These are phyloP conservation scores for Penicillium cataractarum DNA, from an alignment of 495 filamentous ascomycete species.

Conservation along the genomic window DNA sequence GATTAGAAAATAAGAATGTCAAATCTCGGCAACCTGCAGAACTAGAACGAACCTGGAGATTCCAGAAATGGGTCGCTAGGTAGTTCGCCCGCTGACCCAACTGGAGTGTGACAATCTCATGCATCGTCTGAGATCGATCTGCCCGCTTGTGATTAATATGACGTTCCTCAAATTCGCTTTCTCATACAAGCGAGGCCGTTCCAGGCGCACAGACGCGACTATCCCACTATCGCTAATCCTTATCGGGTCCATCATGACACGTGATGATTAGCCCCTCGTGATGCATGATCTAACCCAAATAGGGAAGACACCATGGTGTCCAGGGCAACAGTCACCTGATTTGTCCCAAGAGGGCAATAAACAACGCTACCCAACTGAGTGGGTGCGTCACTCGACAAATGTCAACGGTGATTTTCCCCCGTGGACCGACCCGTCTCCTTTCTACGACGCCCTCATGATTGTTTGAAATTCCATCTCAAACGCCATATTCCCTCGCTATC, in stretches of 20 bases:
- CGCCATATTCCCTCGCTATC: slow-evolving; percentile 17
- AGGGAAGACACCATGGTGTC: slow-evolving; percentile 28
- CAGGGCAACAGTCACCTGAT: slow-evolving; percentile 47
- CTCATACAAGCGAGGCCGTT: neutral
- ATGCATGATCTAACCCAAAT: neutral
- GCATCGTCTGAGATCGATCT: slow-evolving; percentile 60
- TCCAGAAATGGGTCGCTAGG: slow-evolving; percentile 98
- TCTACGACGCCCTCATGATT: slow-evolving; percentile 31
- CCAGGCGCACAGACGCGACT: neutral
- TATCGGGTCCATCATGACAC: slow-evolving; percentile 13
- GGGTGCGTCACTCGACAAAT: slow-evolving; percentile 40
- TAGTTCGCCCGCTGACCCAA: slow-evolving; percentile 93
- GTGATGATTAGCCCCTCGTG: slow-evolving; percentile 22
- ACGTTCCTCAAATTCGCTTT: neutral
- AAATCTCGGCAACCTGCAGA: neutral
- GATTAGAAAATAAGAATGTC: slow-evolving; percentile 21
- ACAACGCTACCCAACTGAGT: slow-evolving; percentile 32
- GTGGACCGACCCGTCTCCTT: slow-evolving; percentile 14
- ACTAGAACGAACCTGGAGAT: slow-evolving; percentile 67
- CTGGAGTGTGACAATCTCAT: slow-evolving; percentile 94
- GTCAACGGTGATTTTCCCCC: slow-evolving; percentile 28
- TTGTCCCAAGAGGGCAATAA: slow-evolving; percentile 35
- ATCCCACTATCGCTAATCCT: slow-evolving; percentile 20
- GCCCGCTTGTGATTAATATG: neutral
- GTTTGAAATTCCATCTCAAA: slow-evolving; percentile 16